These are phyloP conservation scores for Saksenaea oblongispora DNA, from an alignment of 371 early-diverging fungal genomes.

Conservation along the genomic window DNA sequence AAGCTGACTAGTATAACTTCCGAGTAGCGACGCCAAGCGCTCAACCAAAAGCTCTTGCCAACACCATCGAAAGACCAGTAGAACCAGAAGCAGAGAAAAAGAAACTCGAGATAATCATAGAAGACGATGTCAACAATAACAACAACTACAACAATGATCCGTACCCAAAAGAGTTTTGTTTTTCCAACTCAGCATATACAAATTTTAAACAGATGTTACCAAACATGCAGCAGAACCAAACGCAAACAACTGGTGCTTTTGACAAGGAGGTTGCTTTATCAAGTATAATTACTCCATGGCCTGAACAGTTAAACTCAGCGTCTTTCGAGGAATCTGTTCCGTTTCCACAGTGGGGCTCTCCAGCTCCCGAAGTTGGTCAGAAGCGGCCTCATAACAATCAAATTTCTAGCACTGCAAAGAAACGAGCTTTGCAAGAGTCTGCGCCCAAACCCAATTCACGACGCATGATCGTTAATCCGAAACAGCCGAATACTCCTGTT, in stretches of 20 bases:
- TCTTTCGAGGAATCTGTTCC: background rate
- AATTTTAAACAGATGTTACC: background rate
- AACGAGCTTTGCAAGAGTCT: background rate
- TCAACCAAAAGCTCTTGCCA: no score
- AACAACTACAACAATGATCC: background rate
- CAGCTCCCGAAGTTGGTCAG: background rate
- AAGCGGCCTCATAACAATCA: background rate
- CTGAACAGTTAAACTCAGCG: background rate
- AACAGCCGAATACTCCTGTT: background rate
- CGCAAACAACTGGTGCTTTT: background rate
- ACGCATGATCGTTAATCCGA: background rate
- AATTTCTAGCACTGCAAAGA: background rate
- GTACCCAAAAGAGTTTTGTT: background rate
- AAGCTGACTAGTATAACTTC: no score
- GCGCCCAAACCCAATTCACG: background rate
- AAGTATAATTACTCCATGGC: background rate
- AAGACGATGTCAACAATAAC: background rate
- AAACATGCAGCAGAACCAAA: constrained; percentile 5
- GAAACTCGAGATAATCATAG: background rate
- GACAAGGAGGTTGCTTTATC: background rate
- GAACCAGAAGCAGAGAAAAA: background rate
- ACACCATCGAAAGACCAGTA: background rate
- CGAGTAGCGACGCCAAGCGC: no score
- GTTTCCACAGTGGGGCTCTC: background rate
- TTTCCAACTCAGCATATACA: background rate